Evolutionary conservation across 306 rosid species (phyloP).

Genomic region (Argentina anserina): DNA sequence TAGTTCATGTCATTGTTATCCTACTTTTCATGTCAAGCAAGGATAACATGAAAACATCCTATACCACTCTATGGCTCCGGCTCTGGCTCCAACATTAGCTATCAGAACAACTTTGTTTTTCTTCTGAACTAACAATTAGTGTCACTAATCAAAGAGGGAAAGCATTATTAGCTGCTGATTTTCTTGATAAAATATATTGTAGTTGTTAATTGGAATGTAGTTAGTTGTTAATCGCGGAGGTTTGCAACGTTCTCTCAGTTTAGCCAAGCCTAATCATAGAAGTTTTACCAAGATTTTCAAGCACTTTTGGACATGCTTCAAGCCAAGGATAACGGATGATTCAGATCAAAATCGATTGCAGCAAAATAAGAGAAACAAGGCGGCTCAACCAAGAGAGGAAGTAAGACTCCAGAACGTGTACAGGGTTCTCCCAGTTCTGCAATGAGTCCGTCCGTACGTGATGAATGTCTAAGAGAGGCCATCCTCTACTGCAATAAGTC

Average conservation of each 20-base stretch:
- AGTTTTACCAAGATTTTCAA: not conserved
- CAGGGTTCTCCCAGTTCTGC: slow-evolving; percentile 1
- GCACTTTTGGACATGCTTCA: slow-evolving; percentile 16
- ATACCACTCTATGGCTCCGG: no score
- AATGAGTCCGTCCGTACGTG: slow-evolving; percentile 7
- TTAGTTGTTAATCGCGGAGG: no score
- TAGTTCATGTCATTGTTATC: no score
- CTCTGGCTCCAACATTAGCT: no score
- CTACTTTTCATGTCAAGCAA: no score
- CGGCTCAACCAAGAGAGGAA: not conserved
- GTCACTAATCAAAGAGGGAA: no score
- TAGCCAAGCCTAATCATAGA: not conserved
- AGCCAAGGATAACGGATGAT: not conserved
- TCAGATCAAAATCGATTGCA: not conserved
- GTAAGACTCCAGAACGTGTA: not conserved
- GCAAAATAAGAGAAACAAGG: not conserved
- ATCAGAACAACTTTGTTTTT: no score
- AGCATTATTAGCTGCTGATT: no score
- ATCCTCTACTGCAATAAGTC: slow-evolving; percentile 23
- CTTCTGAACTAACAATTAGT: no score
- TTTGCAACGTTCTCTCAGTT: not conserved
- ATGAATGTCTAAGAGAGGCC: slow-evolving; percentile 13
- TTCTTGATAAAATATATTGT: no score
- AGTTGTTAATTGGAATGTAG: no score
- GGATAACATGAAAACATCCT: no score